phyloP scores from a whole-genome alignment of 306 rosid genomes.

The Amphicarpaea edgeworthii region DNA sequence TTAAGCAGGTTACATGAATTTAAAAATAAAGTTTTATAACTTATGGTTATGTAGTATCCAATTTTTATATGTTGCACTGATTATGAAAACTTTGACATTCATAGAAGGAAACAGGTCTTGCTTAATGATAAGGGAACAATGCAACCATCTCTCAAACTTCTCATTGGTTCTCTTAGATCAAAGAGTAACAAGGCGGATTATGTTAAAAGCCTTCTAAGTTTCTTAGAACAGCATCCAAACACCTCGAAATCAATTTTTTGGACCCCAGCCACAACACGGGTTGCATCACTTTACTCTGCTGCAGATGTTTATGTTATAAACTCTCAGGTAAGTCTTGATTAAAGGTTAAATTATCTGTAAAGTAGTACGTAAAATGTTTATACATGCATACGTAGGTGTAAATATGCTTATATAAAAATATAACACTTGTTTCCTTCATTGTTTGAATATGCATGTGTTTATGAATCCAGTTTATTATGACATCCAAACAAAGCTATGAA shows the following conservation, averaged over 20 bases:
- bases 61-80: constrained; percentile 49
- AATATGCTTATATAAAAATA: not conserved
- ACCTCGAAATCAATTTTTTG: constrained; percentile 84
- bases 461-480: not conserved
- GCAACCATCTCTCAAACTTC: constrained; percentile 67
- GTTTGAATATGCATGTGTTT: constrained; percentile 5
- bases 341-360: constrained; percentile 1
- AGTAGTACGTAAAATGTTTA: constrained; percentile 1
- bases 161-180: constrained; percentile 94
- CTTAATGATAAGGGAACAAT: constrained; percentile 46
- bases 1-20: constrained; percentile 51
- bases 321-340: constrained; percentile 77
- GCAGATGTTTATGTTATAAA: constrained; percentile 93
- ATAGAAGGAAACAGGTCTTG: constrained; percentile 55
- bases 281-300: constrained; percentile 92
- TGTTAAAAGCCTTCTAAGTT: constrained; percentile 76
- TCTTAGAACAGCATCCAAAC: constrained; percentile 74
- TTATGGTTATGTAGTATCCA: constrained; percentile 42
- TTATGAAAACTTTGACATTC: constrained; percentile 43
- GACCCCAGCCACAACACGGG: constrained; percentile 90
- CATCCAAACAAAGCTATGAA: constrained; percentile 32
- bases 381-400: not conserved
- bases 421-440: constrained; percentile 1
- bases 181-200: constrained; percentile 93
- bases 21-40: constrained; percentile 15